A percentile compares a stretch with the other conserved stretches of the same genome.
phyloP scores from a whole-genome alignment of 805 yeast genomes.

The Starmerella etchellsii region DNA sequence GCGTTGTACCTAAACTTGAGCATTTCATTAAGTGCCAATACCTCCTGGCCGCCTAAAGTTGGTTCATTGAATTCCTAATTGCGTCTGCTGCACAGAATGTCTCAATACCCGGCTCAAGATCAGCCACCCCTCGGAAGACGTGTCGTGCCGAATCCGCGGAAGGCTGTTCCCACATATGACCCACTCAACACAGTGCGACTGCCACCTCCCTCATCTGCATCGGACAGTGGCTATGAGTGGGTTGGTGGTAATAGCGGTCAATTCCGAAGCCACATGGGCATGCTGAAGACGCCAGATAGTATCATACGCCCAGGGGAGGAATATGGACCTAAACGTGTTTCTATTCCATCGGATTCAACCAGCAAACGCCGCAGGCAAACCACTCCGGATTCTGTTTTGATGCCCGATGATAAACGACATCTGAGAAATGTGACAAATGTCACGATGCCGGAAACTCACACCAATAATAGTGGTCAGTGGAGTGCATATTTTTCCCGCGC shows the following conservation, averaged over 20 bases:
- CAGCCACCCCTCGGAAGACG: neutral
- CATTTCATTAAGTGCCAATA: no score
- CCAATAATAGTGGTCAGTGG: neutral
- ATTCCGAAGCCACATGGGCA: neutral
- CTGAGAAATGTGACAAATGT: no score
- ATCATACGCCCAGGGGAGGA: conserved; percentile 6
- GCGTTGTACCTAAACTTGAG: no score
- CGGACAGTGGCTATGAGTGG: conserved; percentile 5
- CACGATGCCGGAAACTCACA: neutral
- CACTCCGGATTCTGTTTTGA: neutral
- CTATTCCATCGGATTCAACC: no score
- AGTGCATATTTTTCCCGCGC: neutral
- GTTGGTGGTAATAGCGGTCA: neutral
- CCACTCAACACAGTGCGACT: conserved; percentile 10
- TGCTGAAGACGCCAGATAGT: conserved; percentile 18
- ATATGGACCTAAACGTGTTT: neutral
- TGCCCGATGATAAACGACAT: no score
- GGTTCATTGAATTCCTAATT: no score
- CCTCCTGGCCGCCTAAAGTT: no score
- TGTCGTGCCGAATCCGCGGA: no score
- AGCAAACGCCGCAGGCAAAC: neutral
- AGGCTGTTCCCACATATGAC: no score
- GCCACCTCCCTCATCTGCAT: conserved; percentile 15
- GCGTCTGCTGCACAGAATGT: no score
- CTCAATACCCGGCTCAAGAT: neutral